Base-by-base conservation (phyloP, 2,329 filamentous ascomycete genomes). In the Colletotrichum somersetense region DNA sequence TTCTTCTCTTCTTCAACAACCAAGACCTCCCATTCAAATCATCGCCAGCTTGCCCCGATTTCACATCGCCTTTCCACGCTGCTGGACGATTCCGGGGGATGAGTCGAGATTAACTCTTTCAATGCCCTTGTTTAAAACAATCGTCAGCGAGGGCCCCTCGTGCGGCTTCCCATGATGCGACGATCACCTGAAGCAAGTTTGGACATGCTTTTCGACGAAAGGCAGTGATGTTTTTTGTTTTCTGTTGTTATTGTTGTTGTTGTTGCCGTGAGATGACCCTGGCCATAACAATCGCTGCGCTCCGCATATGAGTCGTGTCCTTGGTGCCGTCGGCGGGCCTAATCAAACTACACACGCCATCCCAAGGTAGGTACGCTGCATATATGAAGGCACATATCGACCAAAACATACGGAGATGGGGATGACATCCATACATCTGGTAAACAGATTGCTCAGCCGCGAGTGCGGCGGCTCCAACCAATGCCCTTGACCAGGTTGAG, bases 131-230 rank as follows among this genome's bases (percentile, higher is more conserved):
- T 84, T 84, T 86, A 91, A 91, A 90, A 91, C 89, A 89, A 90
- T 91, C 83, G 85, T 89, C 88, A 55, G 89, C 87, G 89, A 91
- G 89, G 87, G 88, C 88, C 88, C 87, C 87, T 86, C 81, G 87
- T 80, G 87, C 82, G 88, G 88, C 87, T 85, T 69, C 79, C 88
- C 89, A 90, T 89, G 89, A 90, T 88, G 85, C 87, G 89, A 77
- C 89, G 89, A 90, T 90, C 88, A 91, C 89, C 89, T 90, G 86
- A 89, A 85, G 85, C 87, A 89, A 89, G 85, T 84, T 74, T 80
- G 84, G 84, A 90, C 88, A 89, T 85, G 77, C 74, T 66, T 65
- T 53, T 30, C 75, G 26, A 26, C 26, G n/a, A 5, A 18, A 12
- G n/a, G 52, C 35, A 62, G 30, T 48, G 42, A 66, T n/a, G 23